Percentiles rank a stretch among this genome's conserved stretches.
phyloP scores from a whole-genome alignment of 108 stramenopile species.

The Nitzschia sp. region DNA sequence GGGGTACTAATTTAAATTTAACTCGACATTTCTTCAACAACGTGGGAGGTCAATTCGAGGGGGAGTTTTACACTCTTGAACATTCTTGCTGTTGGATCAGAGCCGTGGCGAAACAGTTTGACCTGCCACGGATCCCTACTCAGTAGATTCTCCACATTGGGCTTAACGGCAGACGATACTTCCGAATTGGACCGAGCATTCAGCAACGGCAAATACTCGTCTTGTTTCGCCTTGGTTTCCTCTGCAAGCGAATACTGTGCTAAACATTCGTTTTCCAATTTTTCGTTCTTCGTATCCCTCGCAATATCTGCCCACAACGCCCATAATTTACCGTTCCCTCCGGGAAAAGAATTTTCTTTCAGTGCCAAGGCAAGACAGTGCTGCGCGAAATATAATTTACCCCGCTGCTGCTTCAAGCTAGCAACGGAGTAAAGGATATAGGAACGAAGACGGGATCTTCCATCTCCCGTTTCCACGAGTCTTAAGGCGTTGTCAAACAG shows the following conservation, averaged over 20 bases:
- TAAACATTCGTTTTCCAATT: conserved; percentile 46
- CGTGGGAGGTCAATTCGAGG: too few relatives aligned
- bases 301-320: conserved; percentile 72
- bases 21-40: too few relatives aligned
- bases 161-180: background rate
- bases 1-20: too few relatives aligned
- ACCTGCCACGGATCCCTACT: conserved; percentile 40
- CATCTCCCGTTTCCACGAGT: conserved; percentile 38
- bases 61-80: too few relatives aligned
- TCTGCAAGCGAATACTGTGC: background rate
- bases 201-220: background rate
- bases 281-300: conserved; percentile 49
- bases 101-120: too few relatives aligned
- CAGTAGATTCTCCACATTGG: conserved; percentile 24
- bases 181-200: conserved; percentile 1
- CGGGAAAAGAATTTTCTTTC: conserved; percentile 63
- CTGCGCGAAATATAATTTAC: conserved; percentile 66
- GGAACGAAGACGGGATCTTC: conserved; percentile 48
- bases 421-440: conserved; percentile 71
- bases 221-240: background rate
- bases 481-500: conserved; percentile 77
- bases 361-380: conserved; percentile 72
- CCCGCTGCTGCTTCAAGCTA: conserved; percentile 47
- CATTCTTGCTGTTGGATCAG: too few relatives aligned
- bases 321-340: conserved; percentile 61